Evolutionary conservation across 208 protist species (phyloP), one percentile per base, ranked within the genome.

Genomic region (Blastocrithidia nonstop): DNA sequence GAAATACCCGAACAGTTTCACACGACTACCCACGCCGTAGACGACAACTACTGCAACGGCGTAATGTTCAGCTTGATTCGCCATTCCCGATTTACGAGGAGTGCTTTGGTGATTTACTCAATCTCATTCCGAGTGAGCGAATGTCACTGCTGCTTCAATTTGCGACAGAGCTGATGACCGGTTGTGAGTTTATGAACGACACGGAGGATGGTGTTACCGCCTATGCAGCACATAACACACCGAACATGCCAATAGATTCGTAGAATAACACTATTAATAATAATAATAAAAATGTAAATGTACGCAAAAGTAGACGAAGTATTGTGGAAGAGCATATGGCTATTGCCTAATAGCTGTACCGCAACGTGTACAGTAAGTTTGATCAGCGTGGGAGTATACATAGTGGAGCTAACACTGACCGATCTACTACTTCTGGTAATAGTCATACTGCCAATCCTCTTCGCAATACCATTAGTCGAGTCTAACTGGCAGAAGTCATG

Each of bases 61-160:
- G 63, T 35, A 67, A 72, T 25, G 79, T 93, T 44, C 83, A 93
- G 64, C 62, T 93, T 1, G 78, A 93, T 27, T 38, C 70, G 3
- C 83, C 83, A 5, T 93, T 82, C 49, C 83, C 83, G 6, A 70
- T 75, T 1, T 93, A 85, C 52, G 62, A 69, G 32, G 83, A 88
- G 23, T 93, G 83, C 52, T 93, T 93, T 50, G 67, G 66, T 4
- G 83, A 89, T 46, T 31, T 93, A 23, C 66, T 88, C 9, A 67
- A 53, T 42, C 43, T 77, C 33, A 50, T 50, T 4, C 71, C 71
- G 6, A 55, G 44, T 6, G 66, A 74, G 19, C 70, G 83, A 39
- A 89, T 93, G 75, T 57, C 57, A 22, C 47, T 88, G 25, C 65
- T 93, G 27, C 53, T 93, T 28, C 48, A 79, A 29, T 93, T 93